These are phyloP conservation scores for Carex myosuroides DNA, from an alignment of 176 grass and related monocot genomes.

Conservation along the genomic window DNA sequence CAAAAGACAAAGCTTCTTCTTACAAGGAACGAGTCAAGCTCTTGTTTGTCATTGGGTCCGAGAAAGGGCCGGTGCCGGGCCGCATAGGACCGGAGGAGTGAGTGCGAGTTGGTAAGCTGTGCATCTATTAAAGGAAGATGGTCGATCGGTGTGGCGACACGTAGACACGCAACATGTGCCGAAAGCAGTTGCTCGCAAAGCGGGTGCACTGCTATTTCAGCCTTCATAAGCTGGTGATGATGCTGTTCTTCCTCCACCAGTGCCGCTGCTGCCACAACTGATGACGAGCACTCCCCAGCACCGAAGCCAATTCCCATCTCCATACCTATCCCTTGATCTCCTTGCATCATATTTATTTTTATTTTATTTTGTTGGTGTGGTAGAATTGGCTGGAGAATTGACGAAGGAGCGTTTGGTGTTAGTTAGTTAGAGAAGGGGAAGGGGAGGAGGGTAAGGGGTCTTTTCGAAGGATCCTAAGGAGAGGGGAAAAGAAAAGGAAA, in stretches of 20 bases:
- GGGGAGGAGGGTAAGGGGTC: slow-evolving; percentile 62
- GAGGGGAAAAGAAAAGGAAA: slow-evolving; percentile 42
- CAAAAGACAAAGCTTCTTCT: neutral
- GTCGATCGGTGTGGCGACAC: slow-evolving; percentile 93
- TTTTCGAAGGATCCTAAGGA: slow-evolving; percentile 78
- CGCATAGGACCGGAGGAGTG: slow-evolving; percentile 83
- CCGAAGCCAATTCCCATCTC: slow-evolving; percentile 43
- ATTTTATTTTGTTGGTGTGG: slow-evolving; percentile 28
- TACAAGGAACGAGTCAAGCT: slow-evolving; percentile 97
- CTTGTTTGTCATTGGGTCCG: slow-evolving; percentile 89
- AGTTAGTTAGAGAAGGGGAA: slow-evolving; percentile 58
- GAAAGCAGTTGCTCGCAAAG: slow-evolving; percentile 90
- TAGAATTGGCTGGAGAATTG: slow-evolving; percentile 42
- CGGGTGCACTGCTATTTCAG: slow-evolving; percentile 94
- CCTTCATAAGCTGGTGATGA: slow-evolving; percentile 82
- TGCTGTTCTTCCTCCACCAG: slow-evolving; percentile 48
- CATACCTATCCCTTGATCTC: slow-evolving; percentile 59
- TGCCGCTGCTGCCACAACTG: slow-evolving; percentile 21
- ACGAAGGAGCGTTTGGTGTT: slow-evolving; percentile 51
- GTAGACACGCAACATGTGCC: slow-evolving; percentile 91
- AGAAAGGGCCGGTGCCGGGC: slow-evolving; percentile 72
- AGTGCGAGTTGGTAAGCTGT: slow-evolving; percentile 69
- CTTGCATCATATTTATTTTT: slow-evolving; percentile 41
- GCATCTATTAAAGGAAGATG: slow-evolving; percentile 95
- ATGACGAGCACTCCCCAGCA: slow-evolving; percentile 52